Evolutionary conservation across 306 rosid genomes (phyloP), one percentile per base, ranked within the genome.

Genomic region (Casuarina cunninghamiana): DNA sequence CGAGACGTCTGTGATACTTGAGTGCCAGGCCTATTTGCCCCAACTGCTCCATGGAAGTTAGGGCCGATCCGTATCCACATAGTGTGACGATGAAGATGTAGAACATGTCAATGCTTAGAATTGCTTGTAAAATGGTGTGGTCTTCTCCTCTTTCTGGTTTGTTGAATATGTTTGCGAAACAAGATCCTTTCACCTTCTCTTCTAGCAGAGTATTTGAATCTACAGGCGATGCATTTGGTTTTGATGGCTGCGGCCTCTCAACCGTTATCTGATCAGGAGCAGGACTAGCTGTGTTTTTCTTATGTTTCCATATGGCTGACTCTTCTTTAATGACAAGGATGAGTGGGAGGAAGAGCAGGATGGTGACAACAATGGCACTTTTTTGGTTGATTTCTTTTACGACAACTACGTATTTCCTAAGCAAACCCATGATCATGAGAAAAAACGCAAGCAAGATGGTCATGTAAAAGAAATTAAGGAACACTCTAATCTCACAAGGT

Each of bases 121-220:
- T 76, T 21, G 89, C 89, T 75, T 86, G 90, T 9, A 89, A 69
- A 12, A 89, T 86, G 17, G 81, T 57, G 81, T 86, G 77, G 49
- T 89, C 93, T 66, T 89, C 87, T 7, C 90, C 93, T 58, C 90
- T 84, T 37, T 19, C 35, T 32, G 84, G 89, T 55, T 72, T 75
- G 10, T 75, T 37, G 51, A 46, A 85, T 4, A 75, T 74, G 49
- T 71, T 72, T 1, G 61, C 53, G 39, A 78, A 83, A 41, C 82
- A 83, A 1, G 78, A 43, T 13, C 12, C 39, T 60, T 16, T 21
- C 16, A 26, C 49, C 38, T 58, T 57, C 37, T 21, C 41, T 72
- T 50, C 19, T 39, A 48, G 16, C 62, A 26, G 55, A 51, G 62
- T 15, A 26, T 26, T 26, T 26, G 32, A 26, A 26, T 26, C 32